Conservation (phyloP, 2,329 filamentous ascomycete genomes). For the Fusarium pseudocircinatum region DNA sequence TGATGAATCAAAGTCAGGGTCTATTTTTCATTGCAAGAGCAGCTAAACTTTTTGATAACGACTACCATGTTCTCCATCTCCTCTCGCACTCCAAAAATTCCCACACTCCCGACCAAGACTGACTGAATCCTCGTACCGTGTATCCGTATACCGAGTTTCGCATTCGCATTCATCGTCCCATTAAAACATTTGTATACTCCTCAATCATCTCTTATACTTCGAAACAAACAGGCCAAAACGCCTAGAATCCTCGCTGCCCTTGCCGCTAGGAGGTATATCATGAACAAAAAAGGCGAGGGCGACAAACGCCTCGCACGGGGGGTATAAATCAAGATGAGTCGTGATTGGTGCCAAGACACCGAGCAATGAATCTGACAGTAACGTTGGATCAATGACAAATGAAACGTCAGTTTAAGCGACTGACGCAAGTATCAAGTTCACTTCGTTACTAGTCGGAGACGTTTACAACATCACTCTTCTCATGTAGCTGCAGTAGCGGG, state of each 20-base stretch:
- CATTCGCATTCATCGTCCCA: slow-evolving; percentile 16
- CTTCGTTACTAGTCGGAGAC: not conserved
- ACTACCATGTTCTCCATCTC: slow-evolving; percentile 20
- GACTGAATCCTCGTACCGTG: not conserved
- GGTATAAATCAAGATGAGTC: slow-evolving; percentile 45
- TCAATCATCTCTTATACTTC: slow-evolving; percentile 12
- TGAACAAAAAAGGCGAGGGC: slow-evolving; percentile 40
- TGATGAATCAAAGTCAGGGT: slow-evolving; percentile 12
- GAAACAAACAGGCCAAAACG: slow-evolving; percentile 37
- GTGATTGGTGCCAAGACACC: slow-evolving; percentile 35
- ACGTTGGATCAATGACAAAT: not conserved
- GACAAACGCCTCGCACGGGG: slow-evolving; percentile 36
- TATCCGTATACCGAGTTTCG: not conserved
- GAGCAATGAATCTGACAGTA: slow-evolving; percentile 14
- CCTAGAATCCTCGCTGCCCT: slow-evolving; percentile 34
- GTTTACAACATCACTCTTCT: slow-evolving; percentile 13
- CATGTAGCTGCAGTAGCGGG: slow-evolving; percentile 24
- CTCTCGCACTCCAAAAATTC: not conserved
- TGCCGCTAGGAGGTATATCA: slow-evolving; percentile 37
- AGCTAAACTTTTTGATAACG: slow-evolving; percentile 41
- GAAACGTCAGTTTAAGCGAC: not conserved
- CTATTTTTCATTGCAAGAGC: slow-evolving; percentile 40
- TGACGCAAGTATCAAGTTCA: not conserved
- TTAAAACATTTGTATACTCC: slow-evolving; percentile 33
- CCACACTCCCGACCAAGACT: not conserved